Evolutionary conservation across 345 rosid species (phyloP), one percentile per base, ranked within the genome.

Genomic region (Bruguiera sexangula): DNA sequence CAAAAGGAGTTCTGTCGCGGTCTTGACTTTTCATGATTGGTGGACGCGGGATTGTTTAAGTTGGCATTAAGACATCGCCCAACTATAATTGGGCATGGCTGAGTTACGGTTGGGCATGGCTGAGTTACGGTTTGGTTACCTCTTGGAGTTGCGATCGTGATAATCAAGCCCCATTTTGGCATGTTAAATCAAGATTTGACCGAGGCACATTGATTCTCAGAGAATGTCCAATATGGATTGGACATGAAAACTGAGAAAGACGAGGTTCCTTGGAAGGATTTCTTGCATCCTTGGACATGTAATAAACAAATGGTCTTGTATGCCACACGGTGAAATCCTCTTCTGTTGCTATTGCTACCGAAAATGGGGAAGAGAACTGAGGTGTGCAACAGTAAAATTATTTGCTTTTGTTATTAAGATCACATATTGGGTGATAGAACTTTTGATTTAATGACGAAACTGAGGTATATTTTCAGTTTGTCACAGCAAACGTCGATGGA

Each of bases 1-100:
- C 97, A 0, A 91, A 93, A 76, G 98, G 98, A 64, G 95, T 93
- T 63, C 80, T 93, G 22, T 89, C 78, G n/a, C 60, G 78, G n/a
- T 46, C 80, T 8, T 77, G 67, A 77, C 59, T 60, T 18, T 32
- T 58, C 57, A 24, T 20, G 20, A 22, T 62, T 16, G 19, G 30
- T 21, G 1, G 21, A 32, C 15, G 16, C 0, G 15, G 29, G 69
- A 30, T 63, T 62, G 56, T 29, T 55, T 29, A 26, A 29, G n/a
- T 18, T 63, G 52, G 62, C 26, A 6, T 50, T 32, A 15, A 27
- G 34, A 22, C 21, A 16, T 11, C 4, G 16, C 13, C 3, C 16
- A 32, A 58, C 48, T 46, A 1, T 6, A 19, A 24, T 56, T n/a
- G 37, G 6, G 37, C 24, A 5, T 27, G 20, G 39, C 30, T 26